These are phyloP conservation scores for Oryza punctata DNA, from an alignment of 176 grass and related monocot genomes.

Conservation along the genomic window DNA sequence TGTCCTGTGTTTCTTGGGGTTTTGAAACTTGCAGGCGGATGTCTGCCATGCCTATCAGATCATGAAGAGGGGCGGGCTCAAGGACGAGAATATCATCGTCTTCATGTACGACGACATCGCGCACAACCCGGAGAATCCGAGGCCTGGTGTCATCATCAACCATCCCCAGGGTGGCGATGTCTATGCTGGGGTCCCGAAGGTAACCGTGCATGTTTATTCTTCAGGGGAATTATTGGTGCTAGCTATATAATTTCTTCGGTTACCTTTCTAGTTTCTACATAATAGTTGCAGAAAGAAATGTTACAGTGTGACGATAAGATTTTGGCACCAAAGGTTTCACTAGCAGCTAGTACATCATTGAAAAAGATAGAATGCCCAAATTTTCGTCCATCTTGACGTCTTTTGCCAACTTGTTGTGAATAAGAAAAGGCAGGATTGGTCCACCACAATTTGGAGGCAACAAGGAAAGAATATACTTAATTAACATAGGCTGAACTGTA, in stretches of 20 bases:
- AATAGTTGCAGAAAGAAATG: slow-evolving; percentile 14
- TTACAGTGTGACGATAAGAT: neutral
- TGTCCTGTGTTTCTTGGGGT: slow-evolving; percentile 5
- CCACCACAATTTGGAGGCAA: neutral
- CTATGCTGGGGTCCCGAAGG: slow-evolving; percentile 94
- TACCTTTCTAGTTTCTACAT: slow-evolving; percentile 17
- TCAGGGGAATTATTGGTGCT: neutral
- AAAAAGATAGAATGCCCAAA: slow-evolving; percentile 28
- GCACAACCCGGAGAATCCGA: slow-evolving; percentile 69
- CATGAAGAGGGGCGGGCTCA: slow-evolving; percentile 94
- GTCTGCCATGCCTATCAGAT: slow-evolving; percentile 98
- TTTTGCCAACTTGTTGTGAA: slow-evolving; percentile 27
- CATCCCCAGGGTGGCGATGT: slow-evolving; percentile 87
- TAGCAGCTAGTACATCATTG: slow-evolving; percentile 14
- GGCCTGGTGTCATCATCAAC: slow-evolving; percentile 82
- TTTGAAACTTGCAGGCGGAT: slow-evolving; percentile 62
- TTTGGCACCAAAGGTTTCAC: neutral
- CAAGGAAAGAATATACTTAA: neutral
- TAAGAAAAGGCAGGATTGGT: slow-evolving; percentile 8
- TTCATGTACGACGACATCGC: slow-evolving; percentile 99
- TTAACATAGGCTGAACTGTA: neutral
- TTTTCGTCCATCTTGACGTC: neutral
- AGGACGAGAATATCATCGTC: slow-evolving; percentile 91
- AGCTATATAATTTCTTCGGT: neutral
- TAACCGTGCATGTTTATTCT: slow-evolving; percentile 29